Base-by-base conservation (phyloP, 1,284 basidiomycete species). In the Porodaedalea pini region DNA sequence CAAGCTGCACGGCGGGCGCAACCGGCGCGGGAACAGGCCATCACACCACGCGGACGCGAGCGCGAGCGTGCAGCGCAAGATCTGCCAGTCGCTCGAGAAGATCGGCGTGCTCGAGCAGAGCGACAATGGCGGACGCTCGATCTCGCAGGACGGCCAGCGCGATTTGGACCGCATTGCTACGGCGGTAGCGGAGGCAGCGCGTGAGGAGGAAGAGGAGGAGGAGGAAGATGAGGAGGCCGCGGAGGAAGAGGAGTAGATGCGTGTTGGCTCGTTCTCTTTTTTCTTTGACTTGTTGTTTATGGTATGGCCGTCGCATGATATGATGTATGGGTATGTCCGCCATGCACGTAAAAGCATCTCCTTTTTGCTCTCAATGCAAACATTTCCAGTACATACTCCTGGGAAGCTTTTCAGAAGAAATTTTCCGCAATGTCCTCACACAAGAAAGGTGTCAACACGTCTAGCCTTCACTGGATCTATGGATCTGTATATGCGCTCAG, bases 161-260 rank as follows among this genome's bases (percentile, higher is more conserved):
- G 96, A 99, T 75, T 82, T 99, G 71, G 96, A 98, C 82, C 96
- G 96, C 66, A 99, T 99, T 75, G 96, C 96, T 59, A 95, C 94
- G 37, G 92, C 96, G 58, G 92, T 98, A 51, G 88, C 96, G 61
- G 95, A 98, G 81, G 82, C 88, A 57, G 79, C 80, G 68, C 87
- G 85, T 73, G 91, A 90, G 51, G 92, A 88, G 64, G 86, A 88
- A 1, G 92, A 94, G 4, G 93, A 93, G 4, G 91, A 92, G 32
- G 92, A 92, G 32, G 93, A 92, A 31, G 92, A 85, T 39, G 90
- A 86, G 56, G 91, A 84, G 56, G 91, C 85, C 59, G 87, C 81
- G 57, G 85, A 83, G 59, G 86, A 83, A 55, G 84, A 78, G 64
- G 77, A 78, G 27, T 51, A n/a, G 40, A n/a, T 39, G 29, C 44